Evolutionary conservation across 1,284 basidiomycete species (phyloP).

Genomic region (Cutaneotrichosporon cavernicola): DNA sequence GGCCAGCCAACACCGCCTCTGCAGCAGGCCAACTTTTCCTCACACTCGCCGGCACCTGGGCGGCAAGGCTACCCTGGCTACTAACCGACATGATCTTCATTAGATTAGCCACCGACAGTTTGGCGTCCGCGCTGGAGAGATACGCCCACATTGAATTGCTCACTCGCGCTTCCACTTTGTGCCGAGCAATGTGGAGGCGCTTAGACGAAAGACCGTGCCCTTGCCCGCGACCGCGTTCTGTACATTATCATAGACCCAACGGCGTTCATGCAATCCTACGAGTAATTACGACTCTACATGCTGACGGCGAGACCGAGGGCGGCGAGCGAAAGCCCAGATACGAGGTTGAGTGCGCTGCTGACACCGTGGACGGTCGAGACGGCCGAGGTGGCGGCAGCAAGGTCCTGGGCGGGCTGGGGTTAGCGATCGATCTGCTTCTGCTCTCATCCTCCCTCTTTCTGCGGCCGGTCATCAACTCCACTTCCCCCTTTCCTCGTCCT

Average conservation of each 20-base stretch:
- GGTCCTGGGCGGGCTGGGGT: slow-evolving; percentile 63
- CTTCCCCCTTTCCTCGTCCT: not conserved
- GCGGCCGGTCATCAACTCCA: not conserved
- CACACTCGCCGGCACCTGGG: not conserved
- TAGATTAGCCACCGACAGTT: not conserved
- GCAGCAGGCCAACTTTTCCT: slow-evolving; percentile 21
- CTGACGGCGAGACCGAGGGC: slow-evolving; percentile 65
- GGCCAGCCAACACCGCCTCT: slow-evolving; percentile 25
- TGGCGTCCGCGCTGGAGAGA: not conserved
- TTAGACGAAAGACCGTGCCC: not conserved
- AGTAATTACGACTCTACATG: slow-evolving; percentile 44
- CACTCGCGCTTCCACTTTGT: not conserved
- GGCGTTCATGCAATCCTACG: not conserved
- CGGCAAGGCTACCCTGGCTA: not conserved
- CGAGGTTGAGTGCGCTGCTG: slow-evolving; percentile 61
- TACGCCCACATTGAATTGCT: not conserved
- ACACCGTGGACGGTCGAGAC: slow-evolving; percentile 68
- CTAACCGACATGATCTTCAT: not conserved
- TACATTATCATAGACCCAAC: slow-evolving; percentile 7
- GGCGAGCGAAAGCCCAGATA: slow-evolving; percentile 61
- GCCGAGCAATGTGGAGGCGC: too few species aligned
- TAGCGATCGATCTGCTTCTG: not conserved
- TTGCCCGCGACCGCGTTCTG: not conserved
- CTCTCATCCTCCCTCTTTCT: not conserved
- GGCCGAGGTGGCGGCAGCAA: slow-evolving; percentile 65